Percentiles rank a stretch among this genome's conserved stretches.
Conservation (phyloP, 371 early-diverging fungal species). For the Rhizopus stolonifer region DNA sequence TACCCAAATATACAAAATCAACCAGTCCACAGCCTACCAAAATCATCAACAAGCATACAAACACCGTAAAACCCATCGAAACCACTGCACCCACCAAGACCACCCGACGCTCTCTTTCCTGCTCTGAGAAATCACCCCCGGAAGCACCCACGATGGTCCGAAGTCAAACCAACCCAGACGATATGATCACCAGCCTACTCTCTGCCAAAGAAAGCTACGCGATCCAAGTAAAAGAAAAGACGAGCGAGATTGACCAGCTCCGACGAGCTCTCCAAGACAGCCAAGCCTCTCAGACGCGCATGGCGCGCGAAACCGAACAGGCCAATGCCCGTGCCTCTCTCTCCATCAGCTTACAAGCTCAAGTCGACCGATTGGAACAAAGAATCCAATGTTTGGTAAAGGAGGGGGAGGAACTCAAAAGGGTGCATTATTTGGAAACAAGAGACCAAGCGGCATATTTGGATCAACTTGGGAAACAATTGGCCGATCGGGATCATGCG, state of each 20-base stretch:
- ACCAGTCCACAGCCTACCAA: neutral
- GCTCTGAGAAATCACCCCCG: too few species aligned
- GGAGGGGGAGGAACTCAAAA: conserved; percentile 3
- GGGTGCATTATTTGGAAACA: conserved; percentile 10
- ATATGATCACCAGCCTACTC: conserved; percentile 14
- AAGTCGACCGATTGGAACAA: conserved; percentile 29
- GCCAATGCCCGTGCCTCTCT: conserved; percentile 12
- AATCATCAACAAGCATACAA: too few species aligned
- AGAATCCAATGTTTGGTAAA: conserved; percentile 19
- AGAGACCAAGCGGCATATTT: conserved; percentile 28
- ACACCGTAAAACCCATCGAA: too few species aligned
- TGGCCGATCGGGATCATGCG: conserved; percentile 28
- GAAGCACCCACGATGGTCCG: neutral
- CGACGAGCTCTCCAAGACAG: conserved; percentile 14
- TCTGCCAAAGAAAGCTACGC: conserved; percentile 46
- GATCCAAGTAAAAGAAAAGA: conserved; percentile 34
- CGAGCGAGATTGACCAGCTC: conserved; percentile 25
- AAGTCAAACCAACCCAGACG: neutral
- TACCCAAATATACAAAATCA: neutral
- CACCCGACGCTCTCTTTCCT: too few species aligned
- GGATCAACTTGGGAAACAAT: conserved; percentile 25
- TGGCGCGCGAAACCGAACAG: conserved; percentile 8
- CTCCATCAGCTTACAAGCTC: conserved; percentile 22
- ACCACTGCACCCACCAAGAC: too few species aligned
- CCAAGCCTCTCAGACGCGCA: conserved; percentile 5